Conservation (phyloP, 2,329 filamentous ascomycete species). For the Xylariaceae sp. region DNA sequence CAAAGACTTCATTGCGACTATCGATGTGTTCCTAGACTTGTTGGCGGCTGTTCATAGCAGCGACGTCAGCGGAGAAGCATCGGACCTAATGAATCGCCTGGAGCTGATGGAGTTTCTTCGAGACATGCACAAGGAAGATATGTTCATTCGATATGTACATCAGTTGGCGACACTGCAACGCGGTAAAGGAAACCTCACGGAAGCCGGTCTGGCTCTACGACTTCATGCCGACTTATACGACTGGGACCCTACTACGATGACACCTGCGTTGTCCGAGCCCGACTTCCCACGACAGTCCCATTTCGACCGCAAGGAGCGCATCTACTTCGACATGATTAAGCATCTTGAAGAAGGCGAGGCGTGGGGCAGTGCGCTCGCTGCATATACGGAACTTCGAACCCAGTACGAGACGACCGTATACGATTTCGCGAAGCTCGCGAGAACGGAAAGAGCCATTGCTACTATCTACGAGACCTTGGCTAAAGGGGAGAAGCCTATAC, state of each 20-base stretch:
- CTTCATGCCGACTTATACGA: constrained; percentile 90
- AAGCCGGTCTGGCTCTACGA: constrained; percentile 82
- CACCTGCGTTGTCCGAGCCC: constrained; percentile 65
- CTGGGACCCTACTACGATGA: constrained; percentile 70
- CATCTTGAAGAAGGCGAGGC: constrained; percentile 91
- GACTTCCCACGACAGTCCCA: constrained; percentile 75
- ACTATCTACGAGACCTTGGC: constrained; percentile 85
- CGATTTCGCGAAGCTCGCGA: constrained; percentile 86
- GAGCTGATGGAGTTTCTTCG: constrained; percentile 93
- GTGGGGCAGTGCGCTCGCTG: constrained; percentile 81
- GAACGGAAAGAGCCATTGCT: constrained; percentile 84
- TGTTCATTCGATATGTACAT: constrained; percentile 93
- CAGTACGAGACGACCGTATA: constrained; percentile 88
- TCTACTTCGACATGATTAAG: constrained; percentile 94
- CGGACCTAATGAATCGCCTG: constrained; percentile 80
- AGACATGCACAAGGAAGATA: constrained; percentile 95
- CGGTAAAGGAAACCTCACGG: constrained; percentile 70
- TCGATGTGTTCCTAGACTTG: constrained; percentile 87
- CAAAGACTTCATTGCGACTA: constrained; percentile 71
- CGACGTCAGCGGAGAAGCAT: constrained; percentile 66
- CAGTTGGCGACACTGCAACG: constrained; percentile 77
- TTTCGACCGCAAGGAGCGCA: constrained; percentile 86
- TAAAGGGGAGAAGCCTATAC: constrained; percentile 70
- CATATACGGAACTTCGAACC: constrained; percentile 83
- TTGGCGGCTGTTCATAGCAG: constrained; percentile 83